Conservation (phyloP, 2,329 filamentous ascomycete genomes). For the Alternaria panax region DNA sequence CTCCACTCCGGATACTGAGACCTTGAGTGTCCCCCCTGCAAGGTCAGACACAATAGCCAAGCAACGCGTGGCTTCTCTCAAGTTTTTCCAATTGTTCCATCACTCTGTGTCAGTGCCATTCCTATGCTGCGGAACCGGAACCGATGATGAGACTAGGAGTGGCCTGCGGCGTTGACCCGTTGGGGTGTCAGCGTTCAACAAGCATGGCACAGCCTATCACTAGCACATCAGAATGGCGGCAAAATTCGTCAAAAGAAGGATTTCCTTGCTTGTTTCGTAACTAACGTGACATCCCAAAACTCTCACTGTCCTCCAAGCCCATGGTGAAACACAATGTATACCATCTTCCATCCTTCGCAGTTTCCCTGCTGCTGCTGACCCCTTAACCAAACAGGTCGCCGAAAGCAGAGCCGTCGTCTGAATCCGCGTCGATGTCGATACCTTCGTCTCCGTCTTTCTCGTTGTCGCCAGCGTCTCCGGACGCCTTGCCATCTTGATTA, state of each 20-base stretch:
- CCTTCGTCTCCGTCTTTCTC: slow-evolving; percentile 6
- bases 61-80: not conserved
- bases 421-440: slow-evolving; percentile 18
- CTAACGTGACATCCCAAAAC: not conserved
- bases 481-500: not conserved
- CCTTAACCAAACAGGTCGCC: not conserved
- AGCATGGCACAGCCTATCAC: not conserved
- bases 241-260: not conserved
- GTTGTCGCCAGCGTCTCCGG: slow-evolving; percentile 6
- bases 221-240: not conserved
- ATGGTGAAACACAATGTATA: not conserved
- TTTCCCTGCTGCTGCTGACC: accelerated
- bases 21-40: not conserved
- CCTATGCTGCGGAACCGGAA: not conserved
- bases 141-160: not conserved
- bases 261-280: not conserved
- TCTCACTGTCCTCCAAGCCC: not conserved
- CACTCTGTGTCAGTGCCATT: not conserved
- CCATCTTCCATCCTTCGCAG: accelerated
- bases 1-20: not conserved
- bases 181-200: not conserved
- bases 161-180: not conserved
- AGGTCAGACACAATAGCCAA: not conserved
- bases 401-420: slow-evolving; percentile 3
- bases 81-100: no score